Base-by-base conservation (phyloP, 768 basidiomycete genomes). In the Sporobolomyces pararoseus region DNA sequence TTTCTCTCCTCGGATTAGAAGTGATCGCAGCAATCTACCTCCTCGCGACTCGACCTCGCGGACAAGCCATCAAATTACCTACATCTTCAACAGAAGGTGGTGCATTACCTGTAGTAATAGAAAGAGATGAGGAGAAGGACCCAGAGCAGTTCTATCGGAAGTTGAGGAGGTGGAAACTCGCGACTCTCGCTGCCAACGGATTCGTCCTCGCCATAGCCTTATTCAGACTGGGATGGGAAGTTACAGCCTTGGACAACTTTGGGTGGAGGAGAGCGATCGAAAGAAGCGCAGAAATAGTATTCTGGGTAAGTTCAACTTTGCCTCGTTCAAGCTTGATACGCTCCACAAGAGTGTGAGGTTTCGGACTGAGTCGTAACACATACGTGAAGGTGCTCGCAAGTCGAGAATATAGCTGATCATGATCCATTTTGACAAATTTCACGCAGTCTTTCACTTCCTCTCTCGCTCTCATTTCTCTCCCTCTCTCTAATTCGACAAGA, bases 251-350 rank as follows among this genome's bases (percentile, higher is more conserved):
- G 23, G 59, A 42, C 2, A 12, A 50, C 13, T 34, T 37, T 13
- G 35, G 12, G 1, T 61, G 47, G 64, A n/a, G 29, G 29, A 4
- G 25, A 13, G 46, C 49, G 31, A 14, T 69, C 34, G 71, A 69
- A 23, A 29, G 47, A 3, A 52, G 13, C 29, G 21, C 19, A 47
- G 32, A 31, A 13, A 27, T 57, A 35, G 57, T 34, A n/a, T 52
- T 66, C 23, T 69, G 64, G 71, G 63, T 63, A 25, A 49, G 70
- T 57, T 42, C 39, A 42, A n/a, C n/a, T n/a, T n/a, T n/a, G n/a
- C n/a, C n/a, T n/a, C n/a, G n/a, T n/a, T n/a, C n/a, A n/a, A n/a
- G n/a, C n/a, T n/a, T n/a, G n/a, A n/a, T n/a, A n/a, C n/a, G n/a
- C n/a, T n/a, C n/a, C n/a, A n/a, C n/a, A 44, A 44, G 42, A 44